Base-by-base conservation (phyloP, 2,329 filamentous ascomycete species). In the Colletotrichum somersetense region DNA sequence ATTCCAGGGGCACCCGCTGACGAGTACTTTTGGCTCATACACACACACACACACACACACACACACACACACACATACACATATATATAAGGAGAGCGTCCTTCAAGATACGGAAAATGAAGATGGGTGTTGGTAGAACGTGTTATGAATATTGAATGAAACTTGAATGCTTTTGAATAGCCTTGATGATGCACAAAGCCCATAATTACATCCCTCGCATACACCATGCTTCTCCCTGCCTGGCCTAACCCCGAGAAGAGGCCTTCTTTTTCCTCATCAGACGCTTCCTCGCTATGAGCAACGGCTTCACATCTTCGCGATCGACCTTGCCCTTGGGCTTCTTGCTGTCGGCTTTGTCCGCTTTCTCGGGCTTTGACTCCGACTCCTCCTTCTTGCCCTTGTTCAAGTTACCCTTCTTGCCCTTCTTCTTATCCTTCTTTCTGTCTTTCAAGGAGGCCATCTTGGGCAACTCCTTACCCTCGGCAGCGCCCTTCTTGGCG, bases 241-340 rank as follows among this genome's bases (percentile, higher is more conserved):
- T 42, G 35, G 44, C 62, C 52, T 78, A 80, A 42, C 78, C 79
- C 61, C 84, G 81, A 14, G 77, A 74, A 20, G 80, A 76, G 7
- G 83, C 82, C 84, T 90, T 90, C 83, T 91, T 92, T 81, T 92
- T 92, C 71, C 94, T 89, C 85, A 92, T 89, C 84, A 92, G 89
- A 74, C 94, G 88, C 85, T 97, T 98, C 81, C 93, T 91, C 61
- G 91, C 91, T 81, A 97, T 97, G 78, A 98, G 93, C 78, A 91
- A 91, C 78, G 94, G 93, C 77, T 88, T 83, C 77, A 89, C 80
- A 2, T 79, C 81, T 20, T 80, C 61, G 20, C 75, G 74, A n/a
- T 74, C 79, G 20, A 75, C 67, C 72, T 77, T 81, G 57, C 40
- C 67, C 20, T 64, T 70, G 1, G 62, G 53, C 42, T 62, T 65